Base-by-base conservation (phyloP, 2,329 filamentous ascomycete genomes). In the Lachnellula suecica region DNA sequence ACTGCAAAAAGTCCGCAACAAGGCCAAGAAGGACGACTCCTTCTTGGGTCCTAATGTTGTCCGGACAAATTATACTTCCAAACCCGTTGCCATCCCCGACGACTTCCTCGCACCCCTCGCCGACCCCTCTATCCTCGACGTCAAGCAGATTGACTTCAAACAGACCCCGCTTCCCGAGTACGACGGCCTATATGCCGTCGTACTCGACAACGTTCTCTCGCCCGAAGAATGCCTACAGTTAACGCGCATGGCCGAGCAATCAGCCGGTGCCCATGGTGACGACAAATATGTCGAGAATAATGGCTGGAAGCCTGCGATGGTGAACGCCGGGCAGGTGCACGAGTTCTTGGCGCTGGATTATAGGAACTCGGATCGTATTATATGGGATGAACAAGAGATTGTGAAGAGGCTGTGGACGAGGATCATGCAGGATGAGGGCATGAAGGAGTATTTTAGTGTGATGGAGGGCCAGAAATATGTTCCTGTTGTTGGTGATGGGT, bases 291-390 rank as follows among this genome's bases (percentile, higher is more conserved):
- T 44, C 2, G 50, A 58, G 7, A 54, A 65, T 53, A 71, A 62
- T 53, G 68, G 73, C 1, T 93, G 89, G 89, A 74, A 77, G 45
- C 80, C 82, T 2, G 89, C 89, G 0, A 76, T 89, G 68, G 76
- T 92, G 53, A 87, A 87, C 64, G 67, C 82, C 22, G 87, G 87
- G 4, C 68, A 68, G 4, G 85, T 87, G 2, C 72, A 66, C 52
- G 84, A 92, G 69, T 70, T 74, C 4, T 67, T 83, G 43, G 69
- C 76, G 5, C 72, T 78, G 1, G 76, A 82, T 4, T 81, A 81
- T 44, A 78, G 89, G 15, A 84, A 88, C 54, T 86, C 86, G 62
- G 85, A 85, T 13, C 79, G 89, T 4, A 89, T 92, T 56, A 86
- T 94, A 59, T 89, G 84, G 80, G 88, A 94, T 63, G 71, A 79